Evolutionary conservation across 2,329 filamentous ascomycete genomes (phyloP), one percentile per base, ranked within the genome.

Genomic region (Gremmenia infestans): DNA sequence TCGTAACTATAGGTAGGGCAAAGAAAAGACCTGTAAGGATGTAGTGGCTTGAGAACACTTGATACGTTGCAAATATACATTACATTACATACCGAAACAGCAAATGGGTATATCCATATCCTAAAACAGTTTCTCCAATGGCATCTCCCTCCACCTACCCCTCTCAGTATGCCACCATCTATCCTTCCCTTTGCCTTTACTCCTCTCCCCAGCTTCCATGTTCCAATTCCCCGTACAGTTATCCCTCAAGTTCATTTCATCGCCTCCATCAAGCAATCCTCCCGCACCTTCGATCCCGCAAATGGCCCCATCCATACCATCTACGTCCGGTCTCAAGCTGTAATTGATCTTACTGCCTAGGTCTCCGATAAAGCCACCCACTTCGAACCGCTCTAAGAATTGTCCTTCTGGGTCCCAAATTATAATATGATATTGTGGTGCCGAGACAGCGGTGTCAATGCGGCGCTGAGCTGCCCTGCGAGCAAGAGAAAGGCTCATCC

Each of bases 401-500:
- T 81, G 81, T 14, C 77, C 70, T 1, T 74, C 69, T 36, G 71
- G 69, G 52, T 72, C 68, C 58, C 66, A 70, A 1, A 91, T 77
- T 11, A 82, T 78, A 37, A 90, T 76, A 7, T 76, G 75, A 66
- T 85, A 85, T 15, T 77, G 74, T 1, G 83, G 82, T 1, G 72
- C 65, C 23, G 73, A 72, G 22, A 78, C 75, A 0, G 84, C 83
- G 19, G 78, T 75, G 39, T 88, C 81, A 22, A 89, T 78, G 0
- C 87, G 78, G 0, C 77, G 72, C 67, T 91, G 87, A 0, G 88
- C 88, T 15, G 82, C 80, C 6, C 84, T 73, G 0, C 87, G 81
- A 1, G 85, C 72, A 65, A 53, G 73, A 70, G 15, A 82, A 25
- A 68, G 76, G 61, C 80, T 74, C 56, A 74, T 79, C 11, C 52